Percentiles rank a stretch among this genome's conserved stretches.
Evolutionary conservation across 129 eudicot species (phyloP).

Genomic region (Calendula officinalis): DNA sequence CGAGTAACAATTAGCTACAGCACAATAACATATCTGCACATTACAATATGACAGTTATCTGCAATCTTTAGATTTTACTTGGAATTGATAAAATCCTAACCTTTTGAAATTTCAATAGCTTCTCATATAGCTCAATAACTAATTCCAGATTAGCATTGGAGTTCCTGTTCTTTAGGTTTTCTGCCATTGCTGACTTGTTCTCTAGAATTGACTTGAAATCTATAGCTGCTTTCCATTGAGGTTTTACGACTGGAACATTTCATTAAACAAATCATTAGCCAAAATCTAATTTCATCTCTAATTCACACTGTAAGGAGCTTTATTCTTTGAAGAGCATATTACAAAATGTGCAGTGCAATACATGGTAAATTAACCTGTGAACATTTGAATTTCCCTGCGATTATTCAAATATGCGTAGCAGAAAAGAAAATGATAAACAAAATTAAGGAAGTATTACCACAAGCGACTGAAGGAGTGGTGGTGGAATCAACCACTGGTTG

Average conservation of each 20-base stretch:
- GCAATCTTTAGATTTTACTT: not conserved
- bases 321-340: no score
- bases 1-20: slow-evolving; percentile 69
- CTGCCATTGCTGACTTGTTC: slow-evolving; percentile 64
- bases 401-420: not conserved
- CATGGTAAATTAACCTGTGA: no score
- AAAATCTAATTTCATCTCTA: not conserved
- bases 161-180: slow-evolving; percentile 63
- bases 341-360: no score
- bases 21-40: slow-evolving; percentile 17
- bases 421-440: not conserved
- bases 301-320: no score
- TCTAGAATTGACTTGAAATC: slow-evolving; percentile 93
- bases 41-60: no score
- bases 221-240: slow-evolving; percentile 91
- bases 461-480: not conserved
- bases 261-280: not conserved
- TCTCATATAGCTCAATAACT: slow-evolving; percentile 75
- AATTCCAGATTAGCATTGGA: slow-evolving; percentile 74
- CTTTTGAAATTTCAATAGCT: slow-evolving; percentile 67
- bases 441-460: not conserved
- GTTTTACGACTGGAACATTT: slow-evolving; percentile 44
- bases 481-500: slow-evolving; percentile 29
- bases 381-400: no score
- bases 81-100: slow-evolving; percentile 48